Evolutionary conservation across 768 basidiomycete species (phyloP), one percentile per base, ranked within the genome.

Genomic region (Hortiboletus campestris): DNA sequence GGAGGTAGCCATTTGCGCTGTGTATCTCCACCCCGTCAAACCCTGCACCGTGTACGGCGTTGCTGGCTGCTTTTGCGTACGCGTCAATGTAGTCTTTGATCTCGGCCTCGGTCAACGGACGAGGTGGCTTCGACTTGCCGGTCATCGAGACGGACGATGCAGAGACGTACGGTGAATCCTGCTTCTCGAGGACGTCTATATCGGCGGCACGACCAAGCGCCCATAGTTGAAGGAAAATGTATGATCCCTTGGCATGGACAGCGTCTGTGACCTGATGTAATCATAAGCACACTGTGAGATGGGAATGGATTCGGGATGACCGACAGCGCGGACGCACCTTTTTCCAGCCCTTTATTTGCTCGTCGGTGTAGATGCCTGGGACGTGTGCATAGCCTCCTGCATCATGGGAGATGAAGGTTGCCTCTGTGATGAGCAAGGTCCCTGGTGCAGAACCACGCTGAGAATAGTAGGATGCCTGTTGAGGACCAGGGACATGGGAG

Each of bases 351-450:
- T 22, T 13, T 13, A 34, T 14, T 34, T 34, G 34, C 6, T 13
- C 13, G 13, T 34, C 34, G 12, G 34, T 34, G 34, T 34, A 34
- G 11, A 34, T 34, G 13, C 34, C 34, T 34, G 34, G 34, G 34
- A 34, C 34, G 13, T 34, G 34, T 3, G 6, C 16, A 10, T 28
- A 17, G 1, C 25, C 42, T 25, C 42, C 42, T 11, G 42, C 42
- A 17, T 43, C 25, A 28, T 28, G 42, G 9, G 49, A 75, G 48
- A 88, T 79, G 53, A 78, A 73, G 2, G 83, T 83, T 0, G 76
- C 84, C 66, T 88, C 85, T 1, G 81, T 70, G 53, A 88, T 76
- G 41, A 83, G 67, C 6, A 86, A 68, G 0, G 81, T 83, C 0
- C 84, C 84, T 0, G 79, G 76, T 1, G 67, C 62, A 40, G 70